These are phyloP conservation scores for Neonectria sp. DNA, from an alignment of 2,329 filamentous ascomycete genomes.

Conservation along the genomic window DNA sequence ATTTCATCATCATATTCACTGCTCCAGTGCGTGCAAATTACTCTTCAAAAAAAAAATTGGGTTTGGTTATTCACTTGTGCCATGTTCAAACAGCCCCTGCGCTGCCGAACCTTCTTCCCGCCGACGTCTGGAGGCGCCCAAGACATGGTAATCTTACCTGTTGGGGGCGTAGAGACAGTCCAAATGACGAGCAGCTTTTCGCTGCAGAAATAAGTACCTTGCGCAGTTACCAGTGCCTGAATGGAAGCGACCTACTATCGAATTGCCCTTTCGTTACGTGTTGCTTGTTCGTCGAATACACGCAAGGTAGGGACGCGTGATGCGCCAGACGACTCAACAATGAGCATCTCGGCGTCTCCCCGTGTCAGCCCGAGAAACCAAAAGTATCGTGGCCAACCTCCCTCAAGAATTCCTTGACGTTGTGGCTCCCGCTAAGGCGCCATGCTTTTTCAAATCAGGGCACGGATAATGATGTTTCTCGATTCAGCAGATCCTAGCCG, in stretches of 20 bases:
- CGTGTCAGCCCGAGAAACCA: background rate
- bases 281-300: background rate
- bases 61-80: background rate
- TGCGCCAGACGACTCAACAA: background rate
- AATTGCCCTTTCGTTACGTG: background rate
- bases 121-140: background rate
- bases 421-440: background rate
- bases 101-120: slow-evolving; percentile 1
- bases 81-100: background rate
- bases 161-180: background rate
- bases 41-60: background rate
- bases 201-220: background rate
- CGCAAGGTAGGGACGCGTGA: too few relatives aligned
- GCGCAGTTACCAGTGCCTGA: background rate
- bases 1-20: background rate
- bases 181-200: background rate
- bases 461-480: background rate
- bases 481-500: background rate
- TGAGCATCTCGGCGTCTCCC: background rate
- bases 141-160: background rate
- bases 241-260: too few relatives aligned
- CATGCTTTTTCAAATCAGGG: background rate
- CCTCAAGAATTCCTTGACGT: background rate
- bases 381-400: background rate
- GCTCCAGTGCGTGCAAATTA: background rate